Percentiles rank a stretch among this genome's conserved stretches.
Evolutionary conservation across 176 grass and related monocot species (phyloP).

Genomic region (Neostapfia colusana): DNA sequence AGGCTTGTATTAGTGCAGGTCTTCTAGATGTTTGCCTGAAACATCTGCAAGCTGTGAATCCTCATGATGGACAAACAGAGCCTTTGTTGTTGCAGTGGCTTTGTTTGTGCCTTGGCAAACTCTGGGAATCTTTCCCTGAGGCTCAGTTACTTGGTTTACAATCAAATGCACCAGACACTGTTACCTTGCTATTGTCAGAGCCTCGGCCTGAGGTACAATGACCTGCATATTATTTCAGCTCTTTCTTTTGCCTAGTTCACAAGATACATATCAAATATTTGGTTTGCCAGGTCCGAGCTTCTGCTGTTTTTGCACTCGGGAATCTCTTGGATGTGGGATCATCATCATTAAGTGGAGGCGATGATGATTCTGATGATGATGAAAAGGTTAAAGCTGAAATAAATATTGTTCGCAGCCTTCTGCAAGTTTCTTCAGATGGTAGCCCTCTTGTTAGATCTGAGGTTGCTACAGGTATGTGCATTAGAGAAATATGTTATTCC

Average conservation of each 20-base stretch:
- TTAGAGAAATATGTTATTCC: background rate
- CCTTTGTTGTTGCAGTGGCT: slow-evolving; percentile 97
- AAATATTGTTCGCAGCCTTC: slow-evolving; percentile 77
- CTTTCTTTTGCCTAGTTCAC: slow-evolving; percentile 26
- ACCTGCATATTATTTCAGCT: slow-evolving; percentile 23
- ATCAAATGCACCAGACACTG: slow-evolving; percentile 55
- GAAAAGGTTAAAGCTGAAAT: slow-evolving; percentile 82
- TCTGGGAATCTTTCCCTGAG: slow-evolving; percentile 95
- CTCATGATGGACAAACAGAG: slow-evolving; percentile 64
- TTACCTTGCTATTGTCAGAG: slow-evolving; percentile 60
- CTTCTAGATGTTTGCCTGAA: slow-evolving; percentile 88
- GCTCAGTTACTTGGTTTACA: slow-evolving; percentile 68
- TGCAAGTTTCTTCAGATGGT: slow-evolving; percentile 75
- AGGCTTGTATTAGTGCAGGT: slow-evolving; percentile 67
- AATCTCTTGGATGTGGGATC: slow-evolving; percentile 78
- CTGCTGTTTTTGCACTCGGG: slow-evolving; percentile 92
- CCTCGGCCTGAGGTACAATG: slow-evolving; percentile 86
- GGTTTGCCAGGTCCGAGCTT: slow-evolving; percentile 83
- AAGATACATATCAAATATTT: slow-evolving; percentile 36
- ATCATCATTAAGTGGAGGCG: slow-evolving; percentile 50
- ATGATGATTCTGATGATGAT: slow-evolving; percentile 85
- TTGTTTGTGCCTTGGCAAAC: slow-evolving; percentile 93
- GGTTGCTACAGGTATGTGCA: slow-evolving; percentile 75
- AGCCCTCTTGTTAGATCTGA: slow-evolving; percentile 94
- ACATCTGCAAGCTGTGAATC: slow-evolving; percentile 66